phyloP scores from a whole-genome alignment of 2,329 filamentous ascomycete genomes.

The Fusarium annulatum region DNA sequence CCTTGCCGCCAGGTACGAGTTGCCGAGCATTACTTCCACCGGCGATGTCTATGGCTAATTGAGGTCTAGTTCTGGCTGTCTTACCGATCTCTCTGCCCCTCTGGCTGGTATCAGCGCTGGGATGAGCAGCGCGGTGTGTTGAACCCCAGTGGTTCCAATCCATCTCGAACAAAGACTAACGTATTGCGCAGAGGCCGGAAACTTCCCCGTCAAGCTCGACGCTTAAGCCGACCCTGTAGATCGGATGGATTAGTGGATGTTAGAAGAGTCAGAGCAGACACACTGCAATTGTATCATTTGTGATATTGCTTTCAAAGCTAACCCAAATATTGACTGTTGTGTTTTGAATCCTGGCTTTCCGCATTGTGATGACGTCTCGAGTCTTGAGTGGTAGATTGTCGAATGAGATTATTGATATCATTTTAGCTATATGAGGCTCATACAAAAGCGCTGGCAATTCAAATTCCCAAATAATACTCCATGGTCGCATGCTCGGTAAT shows the following conservation, averaged over 20 bases:
- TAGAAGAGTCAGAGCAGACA: constrained; percentile 48
- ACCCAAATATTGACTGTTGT: constrained; percentile 40
- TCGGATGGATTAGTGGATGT: constrained; percentile 38
- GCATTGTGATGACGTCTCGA: constrained; percentile 23
- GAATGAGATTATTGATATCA: constrained; percentile 32
- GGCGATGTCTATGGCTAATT: constrained; percentile 32
- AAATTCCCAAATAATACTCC: constrained; percentile 22
- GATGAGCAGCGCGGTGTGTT: constrained; percentile 93
- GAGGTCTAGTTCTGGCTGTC: constrained; percentile 86
- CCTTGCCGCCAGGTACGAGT: constrained; percentile 89
- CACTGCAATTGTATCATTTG: constrained; percentile 54
- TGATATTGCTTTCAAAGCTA: constrained; percentile 45
- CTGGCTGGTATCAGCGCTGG: constrained; percentile 93
- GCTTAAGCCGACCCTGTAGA: constrained; percentile 55
- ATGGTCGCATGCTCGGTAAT: constrained; percentile 42
- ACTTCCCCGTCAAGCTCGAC: constrained; percentile 75
- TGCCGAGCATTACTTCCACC: neutral
- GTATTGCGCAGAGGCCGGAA: constrained; percentile 68
- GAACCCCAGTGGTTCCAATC: neutral
- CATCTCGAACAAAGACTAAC: constrained; percentile 43
- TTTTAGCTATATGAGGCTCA: constrained; percentile 28
- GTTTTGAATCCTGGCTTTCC: constrained; percentile 21
- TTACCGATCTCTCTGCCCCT: constrained; percentile 97
- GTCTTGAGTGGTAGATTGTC: constrained; percentile 17
- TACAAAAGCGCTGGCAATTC: constrained; percentile 31